phyloP scores from a whole-genome alignment of 2,329 filamentous ascomycete species.

The Fusarium coicis region DNA sequence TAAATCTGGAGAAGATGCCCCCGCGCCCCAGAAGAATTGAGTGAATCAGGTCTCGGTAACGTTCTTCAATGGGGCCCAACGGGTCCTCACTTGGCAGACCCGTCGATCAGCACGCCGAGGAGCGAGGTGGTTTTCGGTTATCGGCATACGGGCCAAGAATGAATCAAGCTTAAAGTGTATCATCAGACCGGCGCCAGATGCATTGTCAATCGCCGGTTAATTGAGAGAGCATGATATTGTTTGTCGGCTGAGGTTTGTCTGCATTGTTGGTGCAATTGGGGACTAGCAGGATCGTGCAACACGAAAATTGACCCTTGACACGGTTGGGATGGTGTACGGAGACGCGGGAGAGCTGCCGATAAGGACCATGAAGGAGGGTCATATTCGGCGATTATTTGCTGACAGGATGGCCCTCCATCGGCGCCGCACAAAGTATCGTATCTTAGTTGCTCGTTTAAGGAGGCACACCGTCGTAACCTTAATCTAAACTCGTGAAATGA shows the following conservation, averaged over 20 bases:
- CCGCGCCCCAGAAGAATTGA: conserved; percentile 6
- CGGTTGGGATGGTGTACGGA: conserved; percentile 21
- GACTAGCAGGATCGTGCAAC: neutral
- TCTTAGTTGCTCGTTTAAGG: neutral
- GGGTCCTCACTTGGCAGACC: conserved; percentile 3
- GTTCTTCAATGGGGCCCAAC: neutral
- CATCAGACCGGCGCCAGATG: neutral
- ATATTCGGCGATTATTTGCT: conserved; percentile 19
- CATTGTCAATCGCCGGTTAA: neutral
- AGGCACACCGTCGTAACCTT: conserved; percentile 6
- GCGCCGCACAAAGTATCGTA: neutral
- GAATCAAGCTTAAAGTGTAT: neutral
- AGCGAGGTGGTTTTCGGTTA: conserved; percentile 16
- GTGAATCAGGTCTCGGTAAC: neutral
- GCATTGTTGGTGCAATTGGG: neutral
- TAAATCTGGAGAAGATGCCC: conserved; percentile 19
- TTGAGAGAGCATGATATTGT: neutral
- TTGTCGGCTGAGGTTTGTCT: neutral
- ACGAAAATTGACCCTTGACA: neutral
- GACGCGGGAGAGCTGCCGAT: conserved; percentile 39
- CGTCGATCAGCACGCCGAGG: conserved; percentile 5
- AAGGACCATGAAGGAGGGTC: conserved; percentile 1
- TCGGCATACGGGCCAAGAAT: conserved; percentile 8
- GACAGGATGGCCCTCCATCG: neutral
- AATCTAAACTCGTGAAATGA: conserved; percentile 12